Percentiles rank a stretch among this genome's conserved stretches.
Evolutionary conservation across 2,329 filamentous ascomycete genomes (phyloP).

Genomic region (Pestalotiopsis sp.): DNA sequence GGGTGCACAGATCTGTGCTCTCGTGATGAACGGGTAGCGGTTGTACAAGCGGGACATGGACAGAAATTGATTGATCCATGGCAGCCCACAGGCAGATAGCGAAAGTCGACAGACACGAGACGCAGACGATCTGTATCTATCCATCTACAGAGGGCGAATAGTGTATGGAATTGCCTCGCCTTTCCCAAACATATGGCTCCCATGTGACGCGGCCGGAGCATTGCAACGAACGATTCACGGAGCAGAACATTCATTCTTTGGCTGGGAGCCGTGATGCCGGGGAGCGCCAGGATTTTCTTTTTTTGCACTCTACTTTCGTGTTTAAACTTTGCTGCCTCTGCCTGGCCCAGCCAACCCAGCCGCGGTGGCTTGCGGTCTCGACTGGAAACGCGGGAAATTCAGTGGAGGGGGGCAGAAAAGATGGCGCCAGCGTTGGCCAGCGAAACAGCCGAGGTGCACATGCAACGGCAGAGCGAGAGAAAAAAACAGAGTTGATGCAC

Average conservation of each 20-base stretch:
- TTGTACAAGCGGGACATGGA: background rate
- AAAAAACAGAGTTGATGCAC: background rate
- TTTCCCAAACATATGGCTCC: no score
- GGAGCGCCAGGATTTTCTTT: background rate
- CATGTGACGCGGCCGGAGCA: no score
- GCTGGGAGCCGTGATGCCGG: background rate
- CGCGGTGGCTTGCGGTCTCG: background rate
- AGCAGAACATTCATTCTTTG: no score
- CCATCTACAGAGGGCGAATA: no score
- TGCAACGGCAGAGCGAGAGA: conserved; percentile 1
- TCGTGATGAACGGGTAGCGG: background rate
- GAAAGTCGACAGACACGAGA: no score
- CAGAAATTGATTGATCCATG: no score
- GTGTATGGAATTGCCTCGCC: no score
- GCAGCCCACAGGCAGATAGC: no score
- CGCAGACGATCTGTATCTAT: no score
- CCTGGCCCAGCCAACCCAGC: background rate
- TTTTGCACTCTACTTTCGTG: background rate
- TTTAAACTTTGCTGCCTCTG: background rate
- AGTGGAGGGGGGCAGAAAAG: no score
- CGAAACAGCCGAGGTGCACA: background rate
- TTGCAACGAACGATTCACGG: no score
- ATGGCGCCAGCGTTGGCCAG: conserved; percentile 2
- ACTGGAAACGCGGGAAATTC: background rate
- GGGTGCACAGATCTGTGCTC: background rate